Percentiles rank a stretch among this genome's conserved stretches.
Conservation (phyloP, 2,329 filamentous ascomycete genomes). For the Tolypocladium cylindrosporum region DNA sequence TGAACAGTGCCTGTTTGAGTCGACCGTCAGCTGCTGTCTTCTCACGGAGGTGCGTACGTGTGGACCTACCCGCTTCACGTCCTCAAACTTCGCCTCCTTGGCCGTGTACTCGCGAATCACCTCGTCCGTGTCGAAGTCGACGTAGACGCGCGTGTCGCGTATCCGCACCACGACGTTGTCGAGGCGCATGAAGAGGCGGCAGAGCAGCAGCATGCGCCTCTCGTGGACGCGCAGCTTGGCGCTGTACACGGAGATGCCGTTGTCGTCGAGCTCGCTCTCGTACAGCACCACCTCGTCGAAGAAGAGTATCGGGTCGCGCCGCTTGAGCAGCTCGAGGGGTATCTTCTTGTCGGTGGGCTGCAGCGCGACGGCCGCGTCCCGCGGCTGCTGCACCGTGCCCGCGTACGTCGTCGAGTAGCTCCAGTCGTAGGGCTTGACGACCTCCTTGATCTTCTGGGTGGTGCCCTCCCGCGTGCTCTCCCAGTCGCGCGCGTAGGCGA, state of each 20-base stretch:
- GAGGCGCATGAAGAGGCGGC: constrained; percentile 82
- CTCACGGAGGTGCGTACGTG: neutral
- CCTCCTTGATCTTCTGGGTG: constrained; percentile 80
- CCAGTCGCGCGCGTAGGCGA: constrained; percentile 89
- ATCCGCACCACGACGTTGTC: constrained; percentile 84
- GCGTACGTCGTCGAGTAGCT: constrained; percentile 86
- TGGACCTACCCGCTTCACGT: constrained; percentile 57
- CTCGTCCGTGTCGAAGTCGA: constrained; percentile 72
- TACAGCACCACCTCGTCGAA: constrained; percentile 95
- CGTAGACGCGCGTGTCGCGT: constrained; percentile 81
- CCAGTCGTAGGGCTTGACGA: constrained; percentile 97
- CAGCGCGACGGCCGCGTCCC: neutral
- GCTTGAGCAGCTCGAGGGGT: constrained; percentile 75
- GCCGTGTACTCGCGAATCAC: constrained; percentile 84
- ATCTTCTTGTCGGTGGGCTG: constrained; percentile 40
- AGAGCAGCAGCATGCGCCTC: constrained; percentile 72
- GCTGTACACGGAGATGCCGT: constrained; percentile 82
- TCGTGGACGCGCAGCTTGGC: constrained; percentile 94
- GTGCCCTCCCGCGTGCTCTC: constrained; percentile 57
- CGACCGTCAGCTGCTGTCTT: neutral
- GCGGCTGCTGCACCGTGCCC: constrained; percentile 48
- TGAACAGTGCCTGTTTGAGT: constrained; percentile 32
- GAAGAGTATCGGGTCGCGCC: constrained; percentile 89
- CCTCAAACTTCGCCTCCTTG: constrained; percentile 73
- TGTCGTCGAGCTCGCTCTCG: constrained; percentile 96